These are phyloP conservation scores for Nectriaceae sp. DNA, from an alignment of 2,329 filamentous ascomycete genomes.

Conservation along the genomic window DNA sequence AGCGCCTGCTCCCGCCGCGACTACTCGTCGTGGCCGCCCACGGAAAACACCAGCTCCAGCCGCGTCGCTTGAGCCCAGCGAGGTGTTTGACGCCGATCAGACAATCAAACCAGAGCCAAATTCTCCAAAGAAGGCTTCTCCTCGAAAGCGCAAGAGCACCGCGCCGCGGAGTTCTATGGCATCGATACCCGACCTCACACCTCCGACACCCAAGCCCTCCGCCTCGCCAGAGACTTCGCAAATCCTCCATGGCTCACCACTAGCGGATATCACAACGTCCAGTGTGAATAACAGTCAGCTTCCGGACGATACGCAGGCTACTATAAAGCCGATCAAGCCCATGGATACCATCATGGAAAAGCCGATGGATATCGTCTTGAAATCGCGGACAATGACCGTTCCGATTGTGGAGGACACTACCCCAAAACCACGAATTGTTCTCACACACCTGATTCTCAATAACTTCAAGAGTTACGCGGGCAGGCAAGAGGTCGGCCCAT, in stretches of 20 bases:
- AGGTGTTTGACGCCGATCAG: slow-evolving; percentile 35
- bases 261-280: slow-evolving; percentile 72
- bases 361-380: slow-evolving; percentile 92
- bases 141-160: slow-evolving; percentile 69
- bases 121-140: slow-evolving; percentile 45
- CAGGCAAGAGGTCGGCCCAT: slow-evolving; percentile 91
- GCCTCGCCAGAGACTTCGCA: slow-evolving; percentile 57
- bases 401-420: slow-evolving; percentile 72
- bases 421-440: slow-evolving; percentile 85
- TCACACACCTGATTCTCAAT: slow-evolving; percentile 86
- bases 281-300: slow-evolving; percentile 54
- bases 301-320: slow-evolving; percentile 34
- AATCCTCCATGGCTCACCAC: slow-evolving; percentile 52
- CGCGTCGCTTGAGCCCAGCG: slow-evolving; percentile 37
- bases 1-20: slow-evolving; percentile 49
- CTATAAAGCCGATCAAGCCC: slow-evolving; percentile 71
- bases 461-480: slow-evolving; percentile 99
- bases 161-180: slow-evolving; percentile 44
- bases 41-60: slow-evolving; percentile 42
- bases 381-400: slow-evolving; percentile 72
- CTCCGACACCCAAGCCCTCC: slow-evolving; percentile 53
- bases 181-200: slow-evolving; percentile 39
- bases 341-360: slow-evolving; percentile 79
- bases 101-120: slow-evolving; percentile 36
- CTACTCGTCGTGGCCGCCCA: slow-evolving; percentile 44